Conservation (phyloP, 2,329 filamentous ascomycete species). For the Pseudogymnoascus sp. region DNA sequence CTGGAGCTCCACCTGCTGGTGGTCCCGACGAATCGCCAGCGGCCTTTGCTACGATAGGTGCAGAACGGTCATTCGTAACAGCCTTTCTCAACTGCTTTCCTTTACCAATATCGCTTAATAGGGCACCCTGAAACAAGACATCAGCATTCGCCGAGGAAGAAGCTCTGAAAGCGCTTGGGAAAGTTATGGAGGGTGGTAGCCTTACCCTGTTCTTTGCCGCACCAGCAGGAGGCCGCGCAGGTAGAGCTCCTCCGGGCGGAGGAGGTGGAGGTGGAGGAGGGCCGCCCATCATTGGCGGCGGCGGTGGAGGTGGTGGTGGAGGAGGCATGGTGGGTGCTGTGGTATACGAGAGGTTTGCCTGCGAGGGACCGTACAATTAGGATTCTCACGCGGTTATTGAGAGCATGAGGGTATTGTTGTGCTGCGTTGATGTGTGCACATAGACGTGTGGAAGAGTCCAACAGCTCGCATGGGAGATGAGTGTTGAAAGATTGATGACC, state of each 20-base stretch:
- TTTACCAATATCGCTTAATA: slow-evolving; percentile 81
- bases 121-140: slow-evolving; percentile 55
- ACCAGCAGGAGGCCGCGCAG: slow-evolving; percentile 48
- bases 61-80: slow-evolving; percentile 86
- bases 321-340: slow-evolving; percentile 27
- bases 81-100: slow-evolving; percentile 74
- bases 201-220: slow-evolving; percentile 52
- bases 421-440: not conserved
- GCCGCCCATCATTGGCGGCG: slow-evolving; percentile 38
- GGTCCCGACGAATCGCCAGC: slow-evolving; percentile 48
- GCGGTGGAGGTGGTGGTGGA: slow-evolving; percentile 63
- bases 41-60: slow-evolving; percentile 56
- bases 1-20: slow-evolving; percentile 67
- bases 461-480: slow-evolving; percentile 1
- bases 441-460: not conserved
- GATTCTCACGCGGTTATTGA: not conserved
- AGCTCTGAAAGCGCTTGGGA: slow-evolving; percentile 9
- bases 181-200: slow-evolving; percentile 21
- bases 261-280: slow-evolving; percentile 58
- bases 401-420: not conserved
- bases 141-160: slow-evolving; percentile 16
- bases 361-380: not conserved
- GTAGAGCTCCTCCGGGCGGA: slow-evolving; percentile 49
- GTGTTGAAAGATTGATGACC: slow-evolving; percentile 3
- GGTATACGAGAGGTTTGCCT: not conserved